Base-by-base conservation (phyloP, 306 rosid genomes). In the Prunus mira region DNA sequence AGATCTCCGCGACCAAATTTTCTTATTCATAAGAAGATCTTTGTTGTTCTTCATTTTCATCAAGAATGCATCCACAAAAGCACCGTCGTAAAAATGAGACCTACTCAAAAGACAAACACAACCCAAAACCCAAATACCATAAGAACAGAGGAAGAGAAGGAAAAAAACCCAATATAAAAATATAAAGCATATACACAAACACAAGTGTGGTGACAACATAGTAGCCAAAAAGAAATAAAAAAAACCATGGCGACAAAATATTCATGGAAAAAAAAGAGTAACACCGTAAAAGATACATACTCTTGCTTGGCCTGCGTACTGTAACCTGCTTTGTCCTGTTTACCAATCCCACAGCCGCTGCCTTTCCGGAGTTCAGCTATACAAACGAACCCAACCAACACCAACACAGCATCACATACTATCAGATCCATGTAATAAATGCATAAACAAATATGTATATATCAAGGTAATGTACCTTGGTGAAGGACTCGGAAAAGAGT, bases 221-320 rank as follows among this genome's bases (percentile, higher is more conserved):
- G 65, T 5, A 12, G 32, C 19, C 30, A 22, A 20, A 13, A 72
- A 72, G 8, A n/a, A 12, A n/a, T 46, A 55, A 52, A 12, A 19
- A 12, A 55, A 56, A 3, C 18, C 43, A 65, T 17, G 43, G 65
- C 9, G n/a, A 56, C 15, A 41, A 67, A 5, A 12, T 19, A 19
- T 18, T 12, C 55, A 52, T n/a, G 17, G 65, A 45, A 28, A 2
- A n/a, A 27, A 77, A 27, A 34, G 72, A 25, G 6, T 24, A 65
- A 32, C 24, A 49, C 19, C 15, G 18, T 47, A 34, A 47, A 0
- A 8, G n/a, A 20, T 41, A 34, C 84, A 76, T 87, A 89, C 94
- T 84, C 90, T 84, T 87, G 94, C 85, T 87, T 87, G 71, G 78
- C 77, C 69, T 84, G 88, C 52, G 86, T 74, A 32, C 91, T 88